Base-by-base conservation (phyloP, 306 rosid species). In the Acacia acuminata region DNA sequence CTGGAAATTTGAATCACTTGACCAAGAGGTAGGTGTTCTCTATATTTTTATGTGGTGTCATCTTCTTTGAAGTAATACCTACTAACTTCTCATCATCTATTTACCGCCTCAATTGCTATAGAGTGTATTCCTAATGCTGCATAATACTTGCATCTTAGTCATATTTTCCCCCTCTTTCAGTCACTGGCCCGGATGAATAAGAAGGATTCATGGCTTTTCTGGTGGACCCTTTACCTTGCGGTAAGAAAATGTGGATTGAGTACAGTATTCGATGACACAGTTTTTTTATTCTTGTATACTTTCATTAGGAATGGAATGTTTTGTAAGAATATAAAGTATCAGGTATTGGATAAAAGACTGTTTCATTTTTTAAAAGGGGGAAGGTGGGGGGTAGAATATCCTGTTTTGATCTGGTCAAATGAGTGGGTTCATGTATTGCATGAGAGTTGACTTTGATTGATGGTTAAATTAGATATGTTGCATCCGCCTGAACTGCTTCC, bases 181-280 rank as follows among this genome's bases (percentile, higher is more conserved):
- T 94, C 98, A 45, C 75, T 94, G 93, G 88, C 97, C 75, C 91
- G 96, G 88, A 94, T 94, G 96, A 96, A 96, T 92, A 96, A 96
- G 87, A 94, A 96, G 71, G 98, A 94, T 87, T 94, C 99, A 4
- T 94, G 98, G 97, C 93, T 96, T 69, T 96, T 96, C 87, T 96
- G 99, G 98, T 94, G 97, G 99, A 90, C 97, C 71, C 92, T 96
- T 83, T 96, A 94, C 86, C 86, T 94, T 40, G 30, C 97, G 85
- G 65, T 74, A 74, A 48, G 77, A 73, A 47, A 7, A 30, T 27
- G 50, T 27, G 10, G 15, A 50, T 48, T 73, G 7, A 32, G 19
- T 34, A 50, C 45, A 51, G 64, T 32, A 74, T 74, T 45, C 16
- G 19, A 79, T 71, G 63, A 32, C 30, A 15, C n/a, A 61, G 5